Conservation (phyloP, 2,329 filamentous ascomycete species). For the Colletotrichum camelliae region DNA sequence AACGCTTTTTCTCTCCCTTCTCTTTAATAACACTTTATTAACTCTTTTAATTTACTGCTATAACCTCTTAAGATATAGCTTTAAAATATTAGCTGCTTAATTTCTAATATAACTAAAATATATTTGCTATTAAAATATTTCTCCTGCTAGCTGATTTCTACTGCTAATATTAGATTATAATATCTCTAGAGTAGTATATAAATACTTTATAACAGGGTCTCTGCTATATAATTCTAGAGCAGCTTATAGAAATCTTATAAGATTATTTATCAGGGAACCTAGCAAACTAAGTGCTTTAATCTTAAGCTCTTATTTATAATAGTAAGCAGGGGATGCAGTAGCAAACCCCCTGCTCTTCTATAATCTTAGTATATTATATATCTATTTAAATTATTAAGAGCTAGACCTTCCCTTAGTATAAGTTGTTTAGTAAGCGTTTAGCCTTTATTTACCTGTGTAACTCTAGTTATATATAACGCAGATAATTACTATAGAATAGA, state of each 20-base stretch:
- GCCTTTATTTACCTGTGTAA: not conserved
- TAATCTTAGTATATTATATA: slow-evolving; percentile 17
- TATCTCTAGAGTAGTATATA: not conserved
- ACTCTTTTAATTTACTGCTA: not conserved
- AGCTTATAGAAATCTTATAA: slow-evolving; percentile 14
- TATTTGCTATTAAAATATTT: too few species aligned
- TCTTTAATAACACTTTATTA: not conserved
- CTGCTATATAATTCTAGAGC: not conserved
- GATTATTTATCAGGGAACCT: slow-evolving; percentile 19
- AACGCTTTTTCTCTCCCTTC: not conserved
- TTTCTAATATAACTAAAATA: fast-evolving
- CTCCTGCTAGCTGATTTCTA: too few species aligned
- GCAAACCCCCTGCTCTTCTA: slow-evolving; percentile 13
- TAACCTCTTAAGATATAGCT: too few species aligned
- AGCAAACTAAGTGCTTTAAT: slow-evolving; percentile 16
- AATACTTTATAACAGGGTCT: not conserved
- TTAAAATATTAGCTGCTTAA: too few species aligned
- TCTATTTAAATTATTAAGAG: not conserved
- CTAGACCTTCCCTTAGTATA: not conserved
- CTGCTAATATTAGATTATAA: not conserved
- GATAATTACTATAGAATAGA: too few species aligned
- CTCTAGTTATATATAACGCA: too few species aligned
- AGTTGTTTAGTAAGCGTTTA: not conserved
- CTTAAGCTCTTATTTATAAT: slow-evolving; percentile 21
- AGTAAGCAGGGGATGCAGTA: slow-evolving; percentile 4